These are phyloP conservation scores for Fusarium keratoplasticum DNA, from an alignment of 2,329 filamentous ascomycete genomes.

Conservation along the genomic window DNA sequence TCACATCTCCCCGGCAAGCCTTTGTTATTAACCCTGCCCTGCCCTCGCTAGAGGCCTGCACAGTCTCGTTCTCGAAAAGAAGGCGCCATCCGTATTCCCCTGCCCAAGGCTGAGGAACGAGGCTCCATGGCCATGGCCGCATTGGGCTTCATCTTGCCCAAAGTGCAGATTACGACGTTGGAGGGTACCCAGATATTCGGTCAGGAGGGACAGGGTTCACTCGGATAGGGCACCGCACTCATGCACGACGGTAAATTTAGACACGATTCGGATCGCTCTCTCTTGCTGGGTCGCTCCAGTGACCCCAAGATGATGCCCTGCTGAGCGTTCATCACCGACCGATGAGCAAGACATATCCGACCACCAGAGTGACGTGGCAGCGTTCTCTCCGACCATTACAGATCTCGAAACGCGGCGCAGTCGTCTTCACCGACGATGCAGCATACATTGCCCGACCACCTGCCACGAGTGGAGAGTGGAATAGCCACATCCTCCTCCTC, in stretches of 20 bases:
- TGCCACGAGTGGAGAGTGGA: conserved; percentile 5
- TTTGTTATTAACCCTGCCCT: conserved; percentile 35
- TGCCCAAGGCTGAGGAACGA: conserved; percentile 31
- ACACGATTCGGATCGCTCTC: conserved; percentile 34
- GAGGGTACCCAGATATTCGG: conserved; percentile 41
- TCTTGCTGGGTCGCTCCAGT: conserved; percentile 21
- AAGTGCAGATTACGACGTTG: conserved; percentile 35
- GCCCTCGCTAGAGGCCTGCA: conserved; percentile 32
- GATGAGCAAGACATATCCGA: conserved; percentile 10
- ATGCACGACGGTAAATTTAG: conserved; percentile 42
- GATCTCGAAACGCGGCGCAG: conserved; percentile 30
- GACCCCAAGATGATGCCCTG: conserved; percentile 15
- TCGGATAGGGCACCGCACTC: conserved; percentile 32
- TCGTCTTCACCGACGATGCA: conserved; percentile 23
- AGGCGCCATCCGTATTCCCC: conserved; percentile 20
- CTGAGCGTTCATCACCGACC: conserved; percentile 11
- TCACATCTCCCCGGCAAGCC: conserved; percentile 20
- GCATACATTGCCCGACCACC: conserved; percentile 18
- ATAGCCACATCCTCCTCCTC: neutral
- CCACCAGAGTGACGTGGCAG: conserved; percentile 39
- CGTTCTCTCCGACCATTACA: conserved; percentile 25
- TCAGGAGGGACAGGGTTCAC: conserved; percentile 38
- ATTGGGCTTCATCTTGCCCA: conserved; percentile 31
- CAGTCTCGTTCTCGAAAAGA: conserved; percentile 31
- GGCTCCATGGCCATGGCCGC: conserved; percentile 24